These are phyloP conservation scores for Cutaneotrichosporon spelunceum DNA, from an alignment of 1,284 basidiomycete genomes.

Conservation along the genomic window DNA sequence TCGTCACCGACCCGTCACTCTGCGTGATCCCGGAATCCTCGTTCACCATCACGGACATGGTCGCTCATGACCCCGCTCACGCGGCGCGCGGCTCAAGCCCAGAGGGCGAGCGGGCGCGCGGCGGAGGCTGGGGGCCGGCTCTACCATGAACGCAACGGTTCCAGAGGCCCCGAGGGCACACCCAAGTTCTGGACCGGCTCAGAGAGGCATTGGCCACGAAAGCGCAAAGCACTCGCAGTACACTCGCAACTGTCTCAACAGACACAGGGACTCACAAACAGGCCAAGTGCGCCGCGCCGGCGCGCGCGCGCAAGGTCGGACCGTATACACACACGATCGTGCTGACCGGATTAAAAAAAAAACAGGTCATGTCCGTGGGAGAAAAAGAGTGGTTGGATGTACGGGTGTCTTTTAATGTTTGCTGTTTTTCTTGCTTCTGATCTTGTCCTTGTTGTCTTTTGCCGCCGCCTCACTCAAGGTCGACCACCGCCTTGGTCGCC, in stretches of 20 bases:
- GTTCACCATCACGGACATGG: not conserved
- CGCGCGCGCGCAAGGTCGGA: not conserved
- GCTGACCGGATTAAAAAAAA: not conserved
- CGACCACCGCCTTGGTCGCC: conserved; percentile 24
- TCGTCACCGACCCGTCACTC: not conserved
- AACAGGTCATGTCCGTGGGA: not conserved
- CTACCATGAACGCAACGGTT: conserved; percentile 1
- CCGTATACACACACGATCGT: conserved; percentile 5
- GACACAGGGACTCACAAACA: conserved; percentile 17
- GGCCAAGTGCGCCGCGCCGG: not conserved
- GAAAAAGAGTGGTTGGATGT: not conserved
- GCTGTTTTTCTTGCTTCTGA: conserved; percentile 8
- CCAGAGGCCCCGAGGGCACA: conserved; percentile 10
- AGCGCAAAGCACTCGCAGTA: not conserved
- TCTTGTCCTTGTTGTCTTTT: not conserved
- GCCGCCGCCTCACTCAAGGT: conserved; percentile 17
- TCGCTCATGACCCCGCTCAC: conserved; percentile 26
- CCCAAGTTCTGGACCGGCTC: not conserved
- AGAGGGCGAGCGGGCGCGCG: conserved; percentile 26
- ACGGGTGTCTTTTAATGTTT: conserved; percentile 5
- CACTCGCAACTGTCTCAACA: conserved; percentile 7
- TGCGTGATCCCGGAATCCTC: conserved; percentile 1
- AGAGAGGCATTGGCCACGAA: not conserved
- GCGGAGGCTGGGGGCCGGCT: conserved; percentile 27
- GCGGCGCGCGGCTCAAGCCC: conserved; percentile 29